A percentile compares a stretch with the other conserved stretches of the same genome.
These are phyloP conservation scores for Saccharomycopsis selenospora DNA, from an alignment of 805 yeast genomes.

Conservation along the genomic window DNA sequence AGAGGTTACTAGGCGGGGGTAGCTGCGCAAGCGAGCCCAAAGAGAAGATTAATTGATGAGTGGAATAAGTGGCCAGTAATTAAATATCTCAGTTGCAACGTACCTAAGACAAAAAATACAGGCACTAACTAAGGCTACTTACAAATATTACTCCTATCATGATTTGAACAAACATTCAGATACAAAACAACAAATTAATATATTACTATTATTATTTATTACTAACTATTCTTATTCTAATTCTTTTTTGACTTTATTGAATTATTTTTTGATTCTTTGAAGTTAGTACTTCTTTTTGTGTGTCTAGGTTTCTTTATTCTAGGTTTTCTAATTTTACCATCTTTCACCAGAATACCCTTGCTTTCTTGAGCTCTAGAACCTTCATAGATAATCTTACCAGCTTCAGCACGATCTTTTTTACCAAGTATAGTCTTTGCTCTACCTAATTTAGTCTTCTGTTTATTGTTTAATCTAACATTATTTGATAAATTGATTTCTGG, in stretches of 20 bases:
- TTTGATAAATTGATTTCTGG: constrained; percentile 26
- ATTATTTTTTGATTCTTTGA: background rate
- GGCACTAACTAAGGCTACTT: no score
- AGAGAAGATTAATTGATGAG: no score
- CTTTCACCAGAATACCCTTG: constrained; percentile 41
- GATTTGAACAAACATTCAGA: no score
- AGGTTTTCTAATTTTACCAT: constrained; percentile 41
- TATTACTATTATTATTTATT: no score
- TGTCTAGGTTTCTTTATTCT: constrained; percentile 25
- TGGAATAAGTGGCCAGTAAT: no score
- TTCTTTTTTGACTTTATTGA: background rate
- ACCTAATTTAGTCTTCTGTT: constrained; percentile 71
- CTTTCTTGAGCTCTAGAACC: constrained; percentile 77
- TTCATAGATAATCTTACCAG: constrained; percentile 56
- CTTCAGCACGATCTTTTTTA: constrained; percentile 68
- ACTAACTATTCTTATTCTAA: no score
- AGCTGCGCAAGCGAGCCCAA: no score
- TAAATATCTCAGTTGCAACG: no score
- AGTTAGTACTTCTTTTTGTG: constrained; percentile 13
- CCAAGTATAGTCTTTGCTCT: constrained; percentile 72
- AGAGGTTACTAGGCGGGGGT: no score
- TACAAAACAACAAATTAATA: no score
- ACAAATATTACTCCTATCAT: no score
- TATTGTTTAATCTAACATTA: constrained; percentile 40
- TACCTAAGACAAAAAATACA: no score